These are phyloP conservation scores for Tetrapisispora phaffii DNA, from an alignment of 805 yeast species.

Conservation along the genomic window DNA sequence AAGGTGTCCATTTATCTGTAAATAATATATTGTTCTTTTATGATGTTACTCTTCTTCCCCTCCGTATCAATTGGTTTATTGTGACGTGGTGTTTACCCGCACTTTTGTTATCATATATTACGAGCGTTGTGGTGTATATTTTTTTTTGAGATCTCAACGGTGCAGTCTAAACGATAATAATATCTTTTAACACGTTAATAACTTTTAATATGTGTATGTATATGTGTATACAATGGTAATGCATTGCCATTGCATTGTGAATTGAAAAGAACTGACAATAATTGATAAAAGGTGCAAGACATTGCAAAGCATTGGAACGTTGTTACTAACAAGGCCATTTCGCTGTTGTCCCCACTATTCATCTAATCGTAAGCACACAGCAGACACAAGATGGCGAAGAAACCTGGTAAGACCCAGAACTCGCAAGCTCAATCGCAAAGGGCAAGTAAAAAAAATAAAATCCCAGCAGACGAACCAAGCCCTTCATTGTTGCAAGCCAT, in stretches of 20 bases:
- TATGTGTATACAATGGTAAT: not conserved
- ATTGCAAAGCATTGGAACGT: not conserved
- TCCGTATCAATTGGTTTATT: no score
- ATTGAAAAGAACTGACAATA: no score
- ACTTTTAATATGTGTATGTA: not conserved
- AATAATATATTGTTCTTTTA: no score
- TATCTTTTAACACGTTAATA: not conserved
- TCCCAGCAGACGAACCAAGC: not conserved
- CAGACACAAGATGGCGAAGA: not conserved
- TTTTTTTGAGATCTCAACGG: no score
- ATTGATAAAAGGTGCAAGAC: no score
- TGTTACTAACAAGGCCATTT: no score
- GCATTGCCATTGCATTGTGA: no score
- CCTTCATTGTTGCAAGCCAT: not conserved
- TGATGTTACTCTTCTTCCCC: no score
- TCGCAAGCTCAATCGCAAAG: not conserved
- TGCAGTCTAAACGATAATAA: not conserved
- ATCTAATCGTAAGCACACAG: not conserved
- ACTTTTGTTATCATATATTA: no score
- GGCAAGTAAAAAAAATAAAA: not conserved
- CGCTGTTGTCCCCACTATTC: not conserved
- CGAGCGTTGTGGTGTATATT: no score
- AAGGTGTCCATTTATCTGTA: no score
- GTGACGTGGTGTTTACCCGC: no score
- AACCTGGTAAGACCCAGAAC: slow-evolving; percentile 1